phyloP scores from a whole-genome alignment of 202 grass and related monocot species.

The Saccharum hybrid region DNA sequence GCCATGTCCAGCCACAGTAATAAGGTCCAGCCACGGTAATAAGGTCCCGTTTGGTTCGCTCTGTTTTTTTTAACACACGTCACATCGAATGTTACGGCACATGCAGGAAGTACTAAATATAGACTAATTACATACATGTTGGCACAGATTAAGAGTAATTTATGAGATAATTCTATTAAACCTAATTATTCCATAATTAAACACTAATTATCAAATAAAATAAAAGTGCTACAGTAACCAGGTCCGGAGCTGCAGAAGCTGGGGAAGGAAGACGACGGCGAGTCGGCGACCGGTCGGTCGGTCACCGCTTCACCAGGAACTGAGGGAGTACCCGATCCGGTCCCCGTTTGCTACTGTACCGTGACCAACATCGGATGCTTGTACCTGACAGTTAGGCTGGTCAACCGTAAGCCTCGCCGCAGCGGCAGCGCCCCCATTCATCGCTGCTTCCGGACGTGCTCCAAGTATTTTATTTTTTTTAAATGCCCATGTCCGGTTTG shows the following conservation, averaged over 20 bases:
- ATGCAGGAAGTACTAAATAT: no score
- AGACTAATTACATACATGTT: no score
- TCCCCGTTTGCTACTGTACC: not conserved
- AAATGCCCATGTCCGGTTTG: not conserved
- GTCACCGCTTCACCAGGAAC: not conserved
- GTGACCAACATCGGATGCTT: constrained; percentile 45
- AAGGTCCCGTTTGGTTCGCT: no score
- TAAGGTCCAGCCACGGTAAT: no score
- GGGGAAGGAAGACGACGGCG: not conserved
- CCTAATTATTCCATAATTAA: no score
- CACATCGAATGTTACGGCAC: no score
- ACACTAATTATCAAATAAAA: no score
- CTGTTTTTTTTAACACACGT: no score
- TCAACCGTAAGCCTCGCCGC: constrained; percentile 54
- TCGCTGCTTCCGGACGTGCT: constrained; percentile 13
- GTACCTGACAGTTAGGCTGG: constrained; percentile 47
- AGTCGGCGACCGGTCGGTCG: constrained; percentile 28
- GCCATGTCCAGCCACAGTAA: no score
- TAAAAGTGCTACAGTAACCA: not conserved
- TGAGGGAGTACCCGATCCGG: not conserved
- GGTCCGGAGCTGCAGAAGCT: not conserved
- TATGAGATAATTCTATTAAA: no score
- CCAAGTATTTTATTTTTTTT: not conserved
- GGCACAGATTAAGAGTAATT: no score
- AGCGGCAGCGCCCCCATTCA: not conserved